Evolutionary conservation across 352 stramenopile species (phyloP), one percentile per base, ranked within the genome.

Genomic region (Plasmopara viticola): DNA sequence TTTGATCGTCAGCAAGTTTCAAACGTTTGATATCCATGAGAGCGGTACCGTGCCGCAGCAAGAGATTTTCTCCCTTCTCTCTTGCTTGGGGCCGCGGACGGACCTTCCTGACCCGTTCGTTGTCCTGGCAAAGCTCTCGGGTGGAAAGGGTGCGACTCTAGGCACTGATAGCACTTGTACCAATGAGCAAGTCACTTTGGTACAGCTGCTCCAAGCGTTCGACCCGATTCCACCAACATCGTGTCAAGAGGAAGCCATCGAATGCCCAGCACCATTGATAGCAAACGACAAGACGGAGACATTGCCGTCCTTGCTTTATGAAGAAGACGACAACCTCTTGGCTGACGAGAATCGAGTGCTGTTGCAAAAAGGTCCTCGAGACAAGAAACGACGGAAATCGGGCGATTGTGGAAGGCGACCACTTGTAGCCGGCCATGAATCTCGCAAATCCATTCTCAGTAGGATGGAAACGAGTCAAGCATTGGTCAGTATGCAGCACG

Each of bases 61-160:
- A 25, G 72, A 82, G 34, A 8, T 78, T 25, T 78, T 75, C 31
- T 42, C 68, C 15, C 20, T 82, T 9, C 55, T 82, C 4, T 67
- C 66, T 2, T 55, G 66, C 9, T 43, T 82, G 46, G 66, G 60
- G 5, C 66, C 46, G 35, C 61, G 53, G 14, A 47, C 64, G 39
- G 68, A 82, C 30, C 62, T 82, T 28, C 57, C 66, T 8, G 68
- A 82, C 53, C 52, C 74, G 42, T 74, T 71, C 52, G 61, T 64
- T 15, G 47, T 78, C n/a, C 45, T 79, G 0, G 31, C 62, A 2
- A 51, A 59, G 10, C 44, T 81, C 35, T 43, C 65, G 2, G 31
- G 6, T 12, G 7, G 7, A 35, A 35, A 8, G 1, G 31, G 6
- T 35, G 31, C 6, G 6, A 35, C 31, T 35, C 1, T 8, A 8